Base-by-base conservation (phyloP, 352 stramenopile genomes). In the Pythium plurisporium region DNA sequence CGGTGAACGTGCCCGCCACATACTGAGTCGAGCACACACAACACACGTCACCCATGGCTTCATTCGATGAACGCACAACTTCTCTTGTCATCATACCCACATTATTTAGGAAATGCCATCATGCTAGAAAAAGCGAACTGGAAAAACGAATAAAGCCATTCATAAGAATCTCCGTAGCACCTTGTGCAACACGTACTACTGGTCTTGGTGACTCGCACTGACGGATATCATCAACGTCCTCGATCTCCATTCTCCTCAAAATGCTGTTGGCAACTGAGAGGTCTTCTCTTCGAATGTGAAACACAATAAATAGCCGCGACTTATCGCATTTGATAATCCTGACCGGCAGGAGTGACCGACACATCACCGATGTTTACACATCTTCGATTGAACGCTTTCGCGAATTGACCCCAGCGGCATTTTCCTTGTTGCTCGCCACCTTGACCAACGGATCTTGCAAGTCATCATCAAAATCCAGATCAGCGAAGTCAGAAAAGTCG, bases 1-100 rank as follows among this genome's bases (percentile, higher is more conserved):
- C 11, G 83, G 82, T 2, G 78, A 95, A 38, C 86, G 86, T 25
- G 86, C 86, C 22, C 70, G 80, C 31, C 89, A 81, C 70, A 91
- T 93, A 59, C 60, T 95, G 52, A 87, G 72, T 58, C 74, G 80
- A 53, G 82, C 77, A 10, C 85, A 94, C 55, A 76, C 72, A 25
- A 61, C 75, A 17, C 76, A 94, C 53, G 61, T 91, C 23, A 70
- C 79, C 1, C 44, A 75, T 36, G 76, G 76, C 10, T 67, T 79
- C 23, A 68, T 69, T 52, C 71, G 67, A 48, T 88, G 67, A 75
- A 14, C 10, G 15, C 12, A 45, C 27, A 17, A 12, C 25, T 10
- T 45, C 7, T 36, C 11, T 25, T 40, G 12, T 31, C 3, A 14
- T 12, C 31, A 42, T n/a, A 29, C 19, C 25, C n/a, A 10, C 26